Evolutionary conservation across 2,329 filamentous ascomycete genomes (phyloP), one percentile per base, ranked within the genome.

Genomic region (Ustilaginoidea virens): DNA sequence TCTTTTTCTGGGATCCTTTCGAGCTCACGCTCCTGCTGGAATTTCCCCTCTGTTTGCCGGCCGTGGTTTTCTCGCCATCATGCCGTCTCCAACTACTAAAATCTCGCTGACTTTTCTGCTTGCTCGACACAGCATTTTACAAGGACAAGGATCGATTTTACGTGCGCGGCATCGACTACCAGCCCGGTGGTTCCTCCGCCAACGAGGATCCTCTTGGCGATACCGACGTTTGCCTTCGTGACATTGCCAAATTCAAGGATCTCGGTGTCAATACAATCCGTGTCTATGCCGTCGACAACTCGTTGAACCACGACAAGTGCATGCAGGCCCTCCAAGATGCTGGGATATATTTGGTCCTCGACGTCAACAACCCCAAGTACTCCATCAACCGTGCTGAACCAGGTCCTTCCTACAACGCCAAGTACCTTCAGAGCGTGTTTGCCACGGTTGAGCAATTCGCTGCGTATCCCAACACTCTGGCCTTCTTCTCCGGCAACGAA

Each of bases 211-310:
- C 85, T 35, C 75, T 93, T 30, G 74, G 80, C 36, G 75, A 92
- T 44, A 48, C 60, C 15, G 54, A 54, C 4, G 57, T 65, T 46
- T 93, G 86, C 69, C 66, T 70, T 52, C 78, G 85, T 39, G 83
- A 92, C 48, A 78, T 93, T 42, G 56, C 60, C 29, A 64, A 82
- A 50, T 92, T 93, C 72, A 70, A 81, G 61, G 69, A 83, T 40
- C 66, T 94, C 28, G 83, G 85, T 27, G 62, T 93, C 58, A 94
- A 94, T 65, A 85, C 83, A 16, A 66, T 94, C 48, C 85, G 86
- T 54, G 80, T 93, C 36, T 94, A 93, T 67, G 83, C 79, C 11
- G 75, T 92, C 41, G 86, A 94, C 63, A 93, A 93, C 67, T 75
- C 74, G 28, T 60, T 64, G 42, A 58, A 77, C 53, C 86, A 94